Evolutionary conservation across 192 early-diverging fungal species (phyloP).

Genomic region (Coemansia sp.): DNA sequence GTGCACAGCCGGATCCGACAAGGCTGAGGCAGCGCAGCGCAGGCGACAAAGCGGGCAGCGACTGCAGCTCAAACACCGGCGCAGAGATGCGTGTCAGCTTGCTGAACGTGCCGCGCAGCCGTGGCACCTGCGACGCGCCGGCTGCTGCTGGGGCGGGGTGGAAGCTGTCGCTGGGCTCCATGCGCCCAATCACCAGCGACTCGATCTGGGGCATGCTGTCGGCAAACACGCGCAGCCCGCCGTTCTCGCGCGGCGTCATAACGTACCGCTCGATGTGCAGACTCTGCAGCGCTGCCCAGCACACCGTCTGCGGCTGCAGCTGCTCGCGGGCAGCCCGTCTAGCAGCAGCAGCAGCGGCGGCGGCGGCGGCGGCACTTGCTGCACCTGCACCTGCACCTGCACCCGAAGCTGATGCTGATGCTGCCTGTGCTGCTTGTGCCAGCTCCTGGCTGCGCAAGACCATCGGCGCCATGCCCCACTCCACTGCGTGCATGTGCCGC

Average conservation of each 20-base stretch:
- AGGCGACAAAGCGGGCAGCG: conserved; percentile 6
- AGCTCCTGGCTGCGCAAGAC: conserved; percentile 11
- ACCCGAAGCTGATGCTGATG: not conserved
- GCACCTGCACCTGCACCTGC: not conserved
- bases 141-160: conserved; percentile 5
- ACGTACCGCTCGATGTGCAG: conserved; percentile 11
- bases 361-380: too few relatives aligned
- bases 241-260: conserved; percentile 21
- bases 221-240: conserved; percentile 9
- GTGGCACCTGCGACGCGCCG: conserved; percentile 14
- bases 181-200: not conserved
- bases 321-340: not conserved
- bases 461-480: conserved; percentile 11
- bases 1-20: conserved; percentile 6
- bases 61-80: conserved; percentile 17
- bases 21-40: conserved; percentile 14
- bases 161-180: conserved; percentile 29
- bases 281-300: conserved; percentile 3
- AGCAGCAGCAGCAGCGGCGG: not conserved
- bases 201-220: conserved; percentile 17
- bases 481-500: conserved; percentile 15
- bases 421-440: too few relatives aligned
- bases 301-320: not conserved
- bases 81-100: conserved; percentile 11
- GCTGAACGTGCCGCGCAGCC: conserved; percentile 12